Evolutionary conservation across 371 early-diverging fungal species (phyloP).

Genomic region (Syncephalis plumigaleata): DNA sequence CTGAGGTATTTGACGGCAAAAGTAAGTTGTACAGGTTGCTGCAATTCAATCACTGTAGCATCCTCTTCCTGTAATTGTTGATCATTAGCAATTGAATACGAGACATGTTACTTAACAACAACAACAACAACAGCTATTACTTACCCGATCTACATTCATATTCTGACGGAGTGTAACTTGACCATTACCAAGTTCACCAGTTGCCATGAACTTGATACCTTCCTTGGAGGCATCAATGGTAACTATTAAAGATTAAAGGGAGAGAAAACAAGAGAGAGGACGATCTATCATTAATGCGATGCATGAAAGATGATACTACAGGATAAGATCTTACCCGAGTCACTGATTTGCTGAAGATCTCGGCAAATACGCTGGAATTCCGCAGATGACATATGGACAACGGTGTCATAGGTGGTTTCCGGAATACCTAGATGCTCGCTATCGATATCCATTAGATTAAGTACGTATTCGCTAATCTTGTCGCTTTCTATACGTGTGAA

Average conservation of each 20-base stretch:
- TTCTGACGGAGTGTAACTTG: constrained; percentile 64
- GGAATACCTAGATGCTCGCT: constrained; percentile 93
- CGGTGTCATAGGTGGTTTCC: constrained; percentile 82
- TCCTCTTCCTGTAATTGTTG: constrained; percentile 46
- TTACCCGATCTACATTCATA: constrained; percentile 51
- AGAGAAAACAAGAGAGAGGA: background rate
- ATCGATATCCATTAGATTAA: constrained; percentile 96
- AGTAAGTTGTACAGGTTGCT: constrained; percentile 61
- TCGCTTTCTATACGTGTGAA: constrained; percentile 67
- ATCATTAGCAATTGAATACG: no score
- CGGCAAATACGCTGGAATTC: constrained; percentile 89
- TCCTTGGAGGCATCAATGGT: constrained; percentile 84
- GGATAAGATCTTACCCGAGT: no score
- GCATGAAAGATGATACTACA: no score
- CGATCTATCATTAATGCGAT: no score
- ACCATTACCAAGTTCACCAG: constrained; percentile 84
- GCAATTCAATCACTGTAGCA: constrained; percentile 54
- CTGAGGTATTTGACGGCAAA: constrained; percentile 89
- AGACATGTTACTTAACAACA: no score
- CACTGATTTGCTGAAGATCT: constrained; percentile 73
- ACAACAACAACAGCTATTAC: no score
- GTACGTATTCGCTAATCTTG: constrained; percentile 78
- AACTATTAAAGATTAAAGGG: constrained; percentile 21
- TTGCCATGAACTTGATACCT: constrained; percentile 74
- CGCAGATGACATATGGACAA: constrained; percentile 68